phyloP scores from a whole-genome alignment of 805 yeast genomes.

The Kurtzmaniella cleridarum region DNA sequence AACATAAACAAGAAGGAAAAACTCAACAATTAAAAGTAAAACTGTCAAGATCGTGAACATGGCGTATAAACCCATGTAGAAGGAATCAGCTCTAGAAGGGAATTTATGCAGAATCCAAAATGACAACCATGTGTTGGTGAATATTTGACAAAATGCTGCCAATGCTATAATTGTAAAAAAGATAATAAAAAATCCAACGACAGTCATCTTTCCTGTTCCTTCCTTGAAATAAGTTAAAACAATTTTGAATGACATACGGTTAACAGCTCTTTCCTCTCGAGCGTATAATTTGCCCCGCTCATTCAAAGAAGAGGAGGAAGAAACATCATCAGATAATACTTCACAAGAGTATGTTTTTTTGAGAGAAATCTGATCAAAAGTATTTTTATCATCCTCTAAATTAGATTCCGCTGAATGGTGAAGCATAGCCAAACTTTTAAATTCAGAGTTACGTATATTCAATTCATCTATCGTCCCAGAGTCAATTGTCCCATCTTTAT shows the following conservation, averaged over 20 bases:
- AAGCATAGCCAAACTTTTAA: constrained; percentile 18
- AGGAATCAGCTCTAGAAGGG: constrained; percentile 37
- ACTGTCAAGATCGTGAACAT: constrained; percentile 51
- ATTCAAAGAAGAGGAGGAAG: too few species aligned
- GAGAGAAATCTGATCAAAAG: constrained; percentile 4
- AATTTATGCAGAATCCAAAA: constrained; percentile 70
- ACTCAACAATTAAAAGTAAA: constrained; percentile 36
- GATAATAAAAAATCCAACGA: constrained; percentile 18
- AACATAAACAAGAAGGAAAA: constrained; percentile 42
- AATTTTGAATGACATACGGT: constrained; percentile 44
- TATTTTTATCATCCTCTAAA: constrained; percentile 7
- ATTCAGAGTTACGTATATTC: constrained; percentile 17
- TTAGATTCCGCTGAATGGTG: too few species aligned
- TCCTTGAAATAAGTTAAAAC: constrained; percentile 46
- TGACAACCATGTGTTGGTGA: constrained; percentile 74
- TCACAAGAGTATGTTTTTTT: too few species aligned
- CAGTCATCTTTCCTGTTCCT: constrained; percentile 47
- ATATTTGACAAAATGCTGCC: constrained; percentile 48
- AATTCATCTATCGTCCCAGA: constrained; percentile 25
- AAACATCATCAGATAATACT: too few species aligned
- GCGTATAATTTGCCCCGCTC: constrained; percentile 23
- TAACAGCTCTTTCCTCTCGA: constrained; percentile 57
- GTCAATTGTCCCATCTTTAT: constrained; percentile 28
- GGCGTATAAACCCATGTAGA: constrained; percentile 72
- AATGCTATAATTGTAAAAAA: constrained; percentile 14